A percentile compares a stretch with the other conserved stretches of the same genome.
Conservation (phyloP, 1,139 yeast genomes). For the Saccharomyces hybrid region DNA sequence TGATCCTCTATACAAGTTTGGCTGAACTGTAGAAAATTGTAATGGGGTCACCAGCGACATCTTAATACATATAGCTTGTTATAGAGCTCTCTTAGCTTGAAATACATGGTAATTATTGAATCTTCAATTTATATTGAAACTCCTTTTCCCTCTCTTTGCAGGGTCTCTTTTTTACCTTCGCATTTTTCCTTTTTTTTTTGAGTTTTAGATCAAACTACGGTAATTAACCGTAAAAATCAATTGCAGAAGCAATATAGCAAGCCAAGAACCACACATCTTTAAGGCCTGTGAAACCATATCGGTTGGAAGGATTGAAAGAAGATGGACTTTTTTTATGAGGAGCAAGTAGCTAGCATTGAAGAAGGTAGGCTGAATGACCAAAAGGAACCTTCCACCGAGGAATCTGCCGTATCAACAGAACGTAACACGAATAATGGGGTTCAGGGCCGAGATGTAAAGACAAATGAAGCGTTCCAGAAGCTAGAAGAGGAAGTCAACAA, state of each 20-base stretch:
- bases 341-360: constrained; percentile 11
- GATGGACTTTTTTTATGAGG: constrained; percentile 27
- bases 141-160: not conserved
- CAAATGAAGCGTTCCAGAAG: constrained; percentile 32
- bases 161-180: not conserved
- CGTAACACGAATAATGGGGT: not conserved
- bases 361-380: not conserved
- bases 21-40: constrained; percentile 64
- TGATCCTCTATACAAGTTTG: constrained; percentile 72
- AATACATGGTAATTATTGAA: not conserved
- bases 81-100: not conserved
- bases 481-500: constrained; percentile 29
- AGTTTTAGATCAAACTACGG: not conserved
- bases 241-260: not conserved
- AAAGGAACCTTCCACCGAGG: not conserved
- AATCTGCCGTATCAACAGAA: not conserved
- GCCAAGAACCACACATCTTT: not conserved
- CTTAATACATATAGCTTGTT: not conserved
- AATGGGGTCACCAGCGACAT: constrained; percentile 65
- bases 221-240: not conserved
- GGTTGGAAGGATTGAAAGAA: not conserved
- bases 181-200: not conserved
- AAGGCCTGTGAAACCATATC: not conserved
- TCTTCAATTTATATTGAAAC: not conserved
- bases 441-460: not conserved